Base-by-base conservation (phyloP, 805 yeast species). In the Komagataella kurtzmanii region DNA sequence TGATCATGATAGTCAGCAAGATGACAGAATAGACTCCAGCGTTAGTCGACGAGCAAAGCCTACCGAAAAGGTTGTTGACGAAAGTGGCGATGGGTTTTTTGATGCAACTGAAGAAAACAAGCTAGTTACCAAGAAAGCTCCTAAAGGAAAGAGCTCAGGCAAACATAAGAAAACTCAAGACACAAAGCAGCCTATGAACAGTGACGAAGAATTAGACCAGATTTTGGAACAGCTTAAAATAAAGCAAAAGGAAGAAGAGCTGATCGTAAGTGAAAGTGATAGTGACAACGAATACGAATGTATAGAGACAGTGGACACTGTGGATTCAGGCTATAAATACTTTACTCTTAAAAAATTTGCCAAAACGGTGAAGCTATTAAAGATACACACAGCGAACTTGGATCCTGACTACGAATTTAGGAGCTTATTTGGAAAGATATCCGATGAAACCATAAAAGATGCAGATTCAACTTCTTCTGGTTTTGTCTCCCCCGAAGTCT, bases 341-440 rank as follows among this genome's bases (percentile, higher is more conserved):
- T 76, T 78, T 59, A 81, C 84, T 0, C 61, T 74, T 5, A 59
- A 60, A 3, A 71, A 76, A 52, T 72, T 80, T 50, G 59, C 65
- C 46, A 59, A 64, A 40, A 62, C 72, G 10, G 59, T 75, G 2
- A 57, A 67, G 1, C 61, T 79, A 7, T 61, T 83, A 12, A 65
- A 73, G 14, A 63, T 82, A 3, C 66, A 75, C 24, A 58, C 73
- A 3, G 74, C 75, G 53, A 75, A 80, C 53, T 67, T 88, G 47
- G 91, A 87, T 61, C 85, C 91, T 1, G 95, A 88, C 58, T 75
- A 76, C 45, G 96, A 88, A 61, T 81, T 83, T 59, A 76, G 76
- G 53, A 70, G 74, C 54, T 66, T 88, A 50, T 85, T 88, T 66
- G 95, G 91, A 12, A 81, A 81, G 57, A 64, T 86, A 14, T 80